Conservation (phyloP, 129 eudicot genomes). For the Tagetes patula region DNA sequence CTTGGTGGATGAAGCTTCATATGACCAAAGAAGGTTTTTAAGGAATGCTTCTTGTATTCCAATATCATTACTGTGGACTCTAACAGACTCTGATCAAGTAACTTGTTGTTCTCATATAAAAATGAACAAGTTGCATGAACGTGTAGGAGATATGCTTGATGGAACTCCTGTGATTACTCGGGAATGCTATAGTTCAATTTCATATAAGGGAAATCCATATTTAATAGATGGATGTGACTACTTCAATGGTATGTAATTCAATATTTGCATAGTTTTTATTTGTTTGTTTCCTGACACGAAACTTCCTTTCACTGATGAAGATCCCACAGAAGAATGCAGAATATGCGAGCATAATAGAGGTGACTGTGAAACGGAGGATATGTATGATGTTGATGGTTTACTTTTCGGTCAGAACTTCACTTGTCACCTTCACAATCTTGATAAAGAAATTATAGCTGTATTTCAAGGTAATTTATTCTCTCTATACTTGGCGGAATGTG, state of each 20-base stretch:
- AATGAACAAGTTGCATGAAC: too few species aligned
- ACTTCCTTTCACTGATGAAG: neutral
- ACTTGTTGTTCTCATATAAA: neutral
- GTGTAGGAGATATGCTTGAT: neutral
- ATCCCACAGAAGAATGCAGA: neutral
- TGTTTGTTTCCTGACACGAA: neutral
- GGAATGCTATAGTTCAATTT: neutral
- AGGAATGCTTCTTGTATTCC: neutral
- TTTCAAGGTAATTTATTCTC: too few species aligned
- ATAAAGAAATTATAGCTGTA: too few species aligned
- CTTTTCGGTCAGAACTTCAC: neutral
- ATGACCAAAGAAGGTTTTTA: neutral
- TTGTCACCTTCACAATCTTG: neutral
- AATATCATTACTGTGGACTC: neutral
- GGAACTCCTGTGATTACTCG: neutral
- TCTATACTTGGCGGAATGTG: too few species aligned
- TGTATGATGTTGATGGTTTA: too few species aligned
- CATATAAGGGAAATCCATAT: neutral
- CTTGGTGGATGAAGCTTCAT: neutral
- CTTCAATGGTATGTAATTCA: neutral
- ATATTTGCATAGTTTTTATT: neutral
- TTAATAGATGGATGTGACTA: neutral
- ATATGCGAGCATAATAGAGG: neutral
- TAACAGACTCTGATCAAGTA: neutral
- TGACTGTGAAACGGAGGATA: neutral